phyloP scores from a whole-genome alignment of 768 basidiomycete species.

The Russula ochroleuca region DNA sequence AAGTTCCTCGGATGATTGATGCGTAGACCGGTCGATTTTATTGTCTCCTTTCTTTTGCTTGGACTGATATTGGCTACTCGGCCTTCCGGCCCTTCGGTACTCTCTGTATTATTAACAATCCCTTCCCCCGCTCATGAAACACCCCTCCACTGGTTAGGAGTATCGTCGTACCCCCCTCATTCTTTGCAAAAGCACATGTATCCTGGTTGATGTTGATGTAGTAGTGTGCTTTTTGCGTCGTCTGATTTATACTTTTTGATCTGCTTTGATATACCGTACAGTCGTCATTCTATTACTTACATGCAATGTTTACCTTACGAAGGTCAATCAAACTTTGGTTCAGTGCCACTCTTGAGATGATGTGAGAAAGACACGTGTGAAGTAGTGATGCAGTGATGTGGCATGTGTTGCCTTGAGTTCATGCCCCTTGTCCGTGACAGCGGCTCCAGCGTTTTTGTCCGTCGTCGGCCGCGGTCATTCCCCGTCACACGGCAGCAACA shows the following conservation, averaged over 20 bases:
- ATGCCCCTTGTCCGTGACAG: background rate
- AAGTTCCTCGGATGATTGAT: conserved; percentile 48
- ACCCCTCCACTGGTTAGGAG: conserved; percentile 47
- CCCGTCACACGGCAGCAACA: background rate
- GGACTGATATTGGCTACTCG: conserved; percentile 27
- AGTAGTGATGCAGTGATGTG: too few relatives aligned
- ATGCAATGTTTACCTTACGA: background rate
- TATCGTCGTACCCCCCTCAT: conserved; percentile 49
- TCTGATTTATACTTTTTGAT: conserved; percentile 13
- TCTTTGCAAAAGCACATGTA: conserved; percentile 9
- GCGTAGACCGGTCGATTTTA: conserved; percentile 26
- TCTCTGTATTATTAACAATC: conserved; percentile 33
- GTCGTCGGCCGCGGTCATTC: background rate
- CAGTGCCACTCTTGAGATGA: too few relatives aligned
- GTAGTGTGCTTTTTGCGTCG: conserved; percentile 20
- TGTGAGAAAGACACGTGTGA: background rate
- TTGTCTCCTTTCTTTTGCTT: background rate
- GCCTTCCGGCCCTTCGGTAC: conserved; percentile 41
- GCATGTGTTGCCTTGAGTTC: too few relatives aligned
- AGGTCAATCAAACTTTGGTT: background rate
- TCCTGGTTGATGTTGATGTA: background rate
- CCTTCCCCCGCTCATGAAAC: conserved; percentile 27
- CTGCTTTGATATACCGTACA: conserved; percentile 18
- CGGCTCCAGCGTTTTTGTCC: background rate
- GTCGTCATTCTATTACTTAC: background rate